Conservation (phyloP, 257 asterid species). For the Paraleonurus japonicus region DNA sequence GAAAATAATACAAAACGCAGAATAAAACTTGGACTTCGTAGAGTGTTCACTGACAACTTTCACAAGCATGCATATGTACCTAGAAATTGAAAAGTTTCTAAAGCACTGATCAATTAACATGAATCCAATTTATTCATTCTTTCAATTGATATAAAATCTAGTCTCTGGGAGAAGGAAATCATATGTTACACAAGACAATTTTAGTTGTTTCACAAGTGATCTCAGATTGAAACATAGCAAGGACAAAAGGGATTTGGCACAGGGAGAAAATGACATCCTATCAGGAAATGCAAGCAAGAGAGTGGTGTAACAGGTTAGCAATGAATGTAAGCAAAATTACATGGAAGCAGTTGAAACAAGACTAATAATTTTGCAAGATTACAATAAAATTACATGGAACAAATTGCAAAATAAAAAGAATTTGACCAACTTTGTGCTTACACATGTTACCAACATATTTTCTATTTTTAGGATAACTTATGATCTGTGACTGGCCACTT, state of each 20-base stretch:
- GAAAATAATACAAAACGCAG: background rate
- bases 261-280: background rate
- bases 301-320: background rate
- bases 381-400: background rate
- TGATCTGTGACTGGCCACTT: background rate
- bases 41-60: background rate
- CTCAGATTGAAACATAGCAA: background rate
- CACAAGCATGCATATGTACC: background rate
- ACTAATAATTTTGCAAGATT: background rate
- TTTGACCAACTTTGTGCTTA: background rate
- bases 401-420: background rate
- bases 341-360: background rate
- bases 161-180: conserved; percentile 3
- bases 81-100: background rate
- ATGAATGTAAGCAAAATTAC: background rate
- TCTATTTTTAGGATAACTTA: background rate
- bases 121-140: background rate
- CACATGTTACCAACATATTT: background rate
- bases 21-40: background rate
- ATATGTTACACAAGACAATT: background rate
- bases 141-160: background rate
- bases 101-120: background rate
- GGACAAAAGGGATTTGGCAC: background rate
- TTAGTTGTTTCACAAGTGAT: background rate
- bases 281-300: conserved; percentile 7